Conservation (phyloP, 805 yeast genomes). For the Pichia thaimueangensis region DNA sequence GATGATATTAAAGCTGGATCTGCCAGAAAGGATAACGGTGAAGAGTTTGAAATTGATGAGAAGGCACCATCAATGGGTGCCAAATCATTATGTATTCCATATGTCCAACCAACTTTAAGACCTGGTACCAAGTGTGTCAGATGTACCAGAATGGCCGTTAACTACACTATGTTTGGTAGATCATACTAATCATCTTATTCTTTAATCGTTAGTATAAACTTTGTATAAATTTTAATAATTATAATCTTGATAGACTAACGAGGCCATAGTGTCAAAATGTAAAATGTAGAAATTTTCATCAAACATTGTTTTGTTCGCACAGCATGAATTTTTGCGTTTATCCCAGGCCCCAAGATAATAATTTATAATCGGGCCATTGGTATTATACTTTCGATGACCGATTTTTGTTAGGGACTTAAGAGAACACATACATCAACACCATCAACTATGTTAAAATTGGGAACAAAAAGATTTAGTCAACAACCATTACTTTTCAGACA, state of each 20-base stretch:
- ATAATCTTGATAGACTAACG: no score
- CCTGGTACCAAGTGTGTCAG: slow-evolving; percentile 79
- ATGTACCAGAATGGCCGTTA: slow-evolving; percentile 70
- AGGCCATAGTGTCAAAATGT: no score
- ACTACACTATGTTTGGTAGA: slow-evolving; percentile 95
- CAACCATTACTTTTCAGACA: no score
- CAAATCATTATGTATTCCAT: slow-evolving; percentile 94
- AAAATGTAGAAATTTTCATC: no score
- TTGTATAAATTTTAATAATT: neutral
- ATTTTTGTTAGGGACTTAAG: no score
- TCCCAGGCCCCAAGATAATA: no score
- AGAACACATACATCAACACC: no score
- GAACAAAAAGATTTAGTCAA: neutral
- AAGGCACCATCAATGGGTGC: slow-evolving; percentile 99
- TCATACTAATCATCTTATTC: slow-evolving; percentile 52
- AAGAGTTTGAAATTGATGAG: slow-evolving; percentile 86
- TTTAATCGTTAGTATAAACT: neutral
- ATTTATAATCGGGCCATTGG: no score
- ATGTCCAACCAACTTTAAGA: slow-evolving; percentile 79
- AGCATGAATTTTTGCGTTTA: no score
- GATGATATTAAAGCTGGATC: slow-evolving; percentile 91
- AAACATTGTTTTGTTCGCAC: no score
- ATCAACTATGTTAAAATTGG: neutral
- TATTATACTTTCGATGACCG: no score
- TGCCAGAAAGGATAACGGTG: slow-evolving; percentile 73